Base-by-base conservation (phyloP, 805 yeast genomes). In the Brettanomyces sp. region DNA sequence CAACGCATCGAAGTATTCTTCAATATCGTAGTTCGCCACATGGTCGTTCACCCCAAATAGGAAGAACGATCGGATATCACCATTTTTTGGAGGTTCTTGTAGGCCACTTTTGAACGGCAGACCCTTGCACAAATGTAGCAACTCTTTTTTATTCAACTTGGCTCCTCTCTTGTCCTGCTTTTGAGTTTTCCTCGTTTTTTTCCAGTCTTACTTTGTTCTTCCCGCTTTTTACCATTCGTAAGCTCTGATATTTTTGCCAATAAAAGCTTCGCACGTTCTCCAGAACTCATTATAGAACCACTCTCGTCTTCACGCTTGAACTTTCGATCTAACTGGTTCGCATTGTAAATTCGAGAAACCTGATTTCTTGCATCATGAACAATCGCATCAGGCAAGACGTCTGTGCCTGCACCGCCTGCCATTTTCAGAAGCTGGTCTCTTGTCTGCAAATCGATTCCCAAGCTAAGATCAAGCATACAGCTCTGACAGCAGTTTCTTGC, bases 401-500 rank as follows among this genome's bases (percentile, higher is more conserved):
- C 70, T 13, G 72, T 42, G 18, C 43, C 44, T 18, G 51, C 49
- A 7, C 47, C 66, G 13, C 81, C 82, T 2, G 90, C 82, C 73
- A 87, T 71, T 53, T 80, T 79, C 55, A 89, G 62, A 4, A 95
- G 85, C 1, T 87, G 80, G 56, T 90, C 96, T 52, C 96, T 69
- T 5, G 88, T 65, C 9, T 80, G 77, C 14, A 88, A 60, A 0
- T 95, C 87, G n/a, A 93, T 77, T 3, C 89, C 86, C 66, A 80
- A 85, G 28, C 82, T 77, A 38, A 90, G 66, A 65, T 91, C 98
- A 33, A 84, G 62, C 77, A 88, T 75, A 62, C 99, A 91, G 23
- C 80, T 67, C 61, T 93, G 98, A 59, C 99, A 91, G 55, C 95
- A 83, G 64, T 86, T 83, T 48, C 82, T 74, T 39, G 82, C 78